A percentile compares a stretch with the other conserved stretches of the same genome.
Evolutionary conservation across 306 rosid genomes (phyloP).

Genomic region (Castanopsis chinensis): DNA sequence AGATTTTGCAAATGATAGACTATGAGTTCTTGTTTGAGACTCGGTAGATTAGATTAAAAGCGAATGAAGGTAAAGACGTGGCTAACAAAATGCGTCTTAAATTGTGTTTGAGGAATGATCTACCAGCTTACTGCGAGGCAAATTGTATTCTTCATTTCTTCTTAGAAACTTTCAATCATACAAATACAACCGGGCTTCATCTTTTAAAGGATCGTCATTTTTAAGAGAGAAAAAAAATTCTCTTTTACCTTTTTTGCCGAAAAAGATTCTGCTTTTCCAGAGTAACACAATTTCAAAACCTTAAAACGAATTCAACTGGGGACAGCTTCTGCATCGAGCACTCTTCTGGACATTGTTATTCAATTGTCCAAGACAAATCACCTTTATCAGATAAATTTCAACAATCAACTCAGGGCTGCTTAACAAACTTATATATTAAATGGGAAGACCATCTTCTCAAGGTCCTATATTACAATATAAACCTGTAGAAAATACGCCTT

Average conservation of each 20-base stretch:
- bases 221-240: too few species aligned
- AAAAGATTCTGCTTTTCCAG: not conserved
- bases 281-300: not conserved
- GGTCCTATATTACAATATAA: too few species aligned
- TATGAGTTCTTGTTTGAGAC: not conserved
- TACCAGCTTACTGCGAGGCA: too few species aligned
- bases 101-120: too few species aligned
- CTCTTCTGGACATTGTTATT: not conserved
- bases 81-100: too few species aligned
- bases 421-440: not conserved
- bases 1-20: not conserved
- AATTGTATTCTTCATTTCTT: too few species aligned
- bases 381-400: not conserved
- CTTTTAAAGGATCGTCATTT: too few species aligned
- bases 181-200: too few species aligned
- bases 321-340: not conserved
- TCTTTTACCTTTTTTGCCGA: too few species aligned
- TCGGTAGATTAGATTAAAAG: not conserved
- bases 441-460: not conserved
- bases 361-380: not conserved
- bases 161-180: too few species aligned
- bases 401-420: not conserved
- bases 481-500: too few species aligned
- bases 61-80: too few species aligned
- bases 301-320: not conserved